phyloP scores from a whole-genome alignment of 805 yeast genomes.

The Wickerhamiella lipophila region DNA sequence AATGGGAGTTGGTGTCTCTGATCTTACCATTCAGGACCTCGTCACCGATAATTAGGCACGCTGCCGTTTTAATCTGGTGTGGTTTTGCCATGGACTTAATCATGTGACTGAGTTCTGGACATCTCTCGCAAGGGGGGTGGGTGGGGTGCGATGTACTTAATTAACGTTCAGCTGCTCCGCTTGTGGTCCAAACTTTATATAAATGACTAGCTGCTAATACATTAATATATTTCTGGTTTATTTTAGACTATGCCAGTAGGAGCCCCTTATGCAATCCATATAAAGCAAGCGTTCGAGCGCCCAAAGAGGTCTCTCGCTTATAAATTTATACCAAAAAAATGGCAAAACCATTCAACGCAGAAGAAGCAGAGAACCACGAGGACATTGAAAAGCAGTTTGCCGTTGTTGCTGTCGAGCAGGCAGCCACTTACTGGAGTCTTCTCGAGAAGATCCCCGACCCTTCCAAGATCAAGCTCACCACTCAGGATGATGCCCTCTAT shows the following conservation, averaged over 20 bases:
- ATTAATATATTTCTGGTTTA: background rate
- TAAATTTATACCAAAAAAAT: background rate
- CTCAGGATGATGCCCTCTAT: conserved; percentile 31
- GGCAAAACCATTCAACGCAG: conserved; percentile 51
- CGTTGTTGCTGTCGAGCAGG: conserved; percentile 91
- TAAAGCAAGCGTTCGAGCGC: background rate
- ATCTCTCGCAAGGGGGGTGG: no score
- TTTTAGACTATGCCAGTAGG: background rate
- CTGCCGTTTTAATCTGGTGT: conserved; percentile 20
- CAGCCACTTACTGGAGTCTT: conserved; percentile 79
- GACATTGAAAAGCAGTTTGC: conserved; percentile 97
- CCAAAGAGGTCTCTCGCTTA: no score
- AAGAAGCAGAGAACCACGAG: conserved; percentile 85
- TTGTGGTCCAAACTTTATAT: no score
- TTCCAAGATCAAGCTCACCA: conserved; percentile 48
- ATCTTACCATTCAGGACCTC: conserved; percentile 82
- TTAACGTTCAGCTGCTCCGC: no score
- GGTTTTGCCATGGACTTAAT: conserved; percentile 7
- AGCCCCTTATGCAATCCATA: background rate
- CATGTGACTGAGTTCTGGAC: conserved; percentile 7
- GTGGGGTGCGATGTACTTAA: no score
- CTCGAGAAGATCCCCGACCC: conserved; percentile 57
- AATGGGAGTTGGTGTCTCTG: conserved; percentile 60
- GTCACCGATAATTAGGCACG: conserved; percentile 58
- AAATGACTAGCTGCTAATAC: no score